A percentile compares a stretch with the other conserved stretches of the same genome.
phyloP scores from a whole-genome alignment of 768 basidiomycete genomes.

The Fomitopsis serialis region DNA sequence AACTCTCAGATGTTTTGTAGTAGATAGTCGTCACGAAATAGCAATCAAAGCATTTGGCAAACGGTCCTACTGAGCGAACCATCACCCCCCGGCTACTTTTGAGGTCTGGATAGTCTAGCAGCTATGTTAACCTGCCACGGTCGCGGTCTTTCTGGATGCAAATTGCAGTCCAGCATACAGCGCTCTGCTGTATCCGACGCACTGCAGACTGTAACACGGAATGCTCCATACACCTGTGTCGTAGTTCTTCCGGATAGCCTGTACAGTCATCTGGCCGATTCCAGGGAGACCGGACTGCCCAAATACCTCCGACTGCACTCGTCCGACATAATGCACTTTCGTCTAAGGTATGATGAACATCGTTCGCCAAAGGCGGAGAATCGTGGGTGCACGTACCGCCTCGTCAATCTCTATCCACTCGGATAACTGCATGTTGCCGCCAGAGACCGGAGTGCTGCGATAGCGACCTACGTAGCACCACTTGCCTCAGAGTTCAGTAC shows the following conservation, averaged over 20 bases:
- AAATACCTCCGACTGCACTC: background rate
- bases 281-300: background rate
- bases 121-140: background rate
- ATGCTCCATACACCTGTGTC: conserved; percentile 21
- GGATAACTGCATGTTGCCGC: conserved; percentile 23
- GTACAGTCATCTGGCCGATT: background rate
- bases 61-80: too few relatives aligned
- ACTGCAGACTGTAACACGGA: conserved; percentile 23
- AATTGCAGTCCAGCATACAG: conserved; percentile 6
- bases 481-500: conserved; percentile 6
- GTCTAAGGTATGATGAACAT: background rate
- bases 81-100: too few relatives aligned
- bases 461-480: conserved; percentile 27
- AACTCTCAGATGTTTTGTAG: too few relatives aligned
- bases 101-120: too few relatives aligned
- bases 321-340: background rate
- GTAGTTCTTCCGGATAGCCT: conserved; percentile 16
- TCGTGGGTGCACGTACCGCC: conserved; percentile 13
- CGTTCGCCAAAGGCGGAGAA: background rate
- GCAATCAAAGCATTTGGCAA: too few relatives aligned
- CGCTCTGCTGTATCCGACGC: conserved; percentile 20
- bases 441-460: conserved; percentile 12
- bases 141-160: background rate
- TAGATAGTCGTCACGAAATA: too few relatives aligned
- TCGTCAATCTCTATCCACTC: conserved; percentile 29